phyloP scores from a whole-genome alignment of 31 red algal species.

The Endocladia muricata region DNA sequence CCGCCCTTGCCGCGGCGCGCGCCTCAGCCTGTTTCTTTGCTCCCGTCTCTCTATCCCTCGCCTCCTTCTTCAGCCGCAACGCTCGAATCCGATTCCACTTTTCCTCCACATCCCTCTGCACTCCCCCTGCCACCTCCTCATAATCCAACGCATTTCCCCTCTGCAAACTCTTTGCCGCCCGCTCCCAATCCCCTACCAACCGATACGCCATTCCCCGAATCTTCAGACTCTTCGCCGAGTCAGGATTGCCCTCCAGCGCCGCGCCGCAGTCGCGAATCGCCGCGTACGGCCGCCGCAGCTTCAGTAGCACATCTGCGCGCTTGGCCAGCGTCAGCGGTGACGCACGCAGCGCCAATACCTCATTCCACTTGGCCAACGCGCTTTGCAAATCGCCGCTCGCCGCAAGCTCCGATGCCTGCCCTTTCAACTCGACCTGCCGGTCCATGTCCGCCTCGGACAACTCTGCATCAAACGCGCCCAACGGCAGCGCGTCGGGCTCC shows the following conservation, averaged over 20 bases:
- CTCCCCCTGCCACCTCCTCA: conserved; percentile 49
- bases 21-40: conserved; percentile 21
- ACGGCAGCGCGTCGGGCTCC: conserved; percentile 26
- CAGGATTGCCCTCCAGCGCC: conserved; percentile 54
- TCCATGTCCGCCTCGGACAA: conserved; percentile 51
- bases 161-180: conserved; percentile 38
- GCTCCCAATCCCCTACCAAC: conserved; percentile 66
- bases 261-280: conserved; percentile 65
- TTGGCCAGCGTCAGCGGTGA: conserved; percentile 55
- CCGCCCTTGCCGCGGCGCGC: conserved; percentile 1
- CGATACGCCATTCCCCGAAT: conserved; percentile 62
- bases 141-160: conserved; percentile 58
- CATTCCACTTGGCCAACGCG: conserved; percentile 42
- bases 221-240: conserved; percentile 63
- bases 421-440: conserved; percentile 22
- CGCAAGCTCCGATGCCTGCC: conserved; percentile 29
- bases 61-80: conserved; percentile 35
- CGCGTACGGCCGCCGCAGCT: conserved; percentile 43
- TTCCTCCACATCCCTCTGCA: conserved; percentile 34
- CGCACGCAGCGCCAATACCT: conserved; percentile 20
- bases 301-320: conserved; percentile 52
- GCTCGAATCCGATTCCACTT: conserved; percentile 56
- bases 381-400: conserved; percentile 14
- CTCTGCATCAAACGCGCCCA: conserved; percentile 30
- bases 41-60: conserved; percentile 20